phyloP scores from a whole-genome alignment of 208 protist genomes.

The Angomonas desouzai region DNA sequence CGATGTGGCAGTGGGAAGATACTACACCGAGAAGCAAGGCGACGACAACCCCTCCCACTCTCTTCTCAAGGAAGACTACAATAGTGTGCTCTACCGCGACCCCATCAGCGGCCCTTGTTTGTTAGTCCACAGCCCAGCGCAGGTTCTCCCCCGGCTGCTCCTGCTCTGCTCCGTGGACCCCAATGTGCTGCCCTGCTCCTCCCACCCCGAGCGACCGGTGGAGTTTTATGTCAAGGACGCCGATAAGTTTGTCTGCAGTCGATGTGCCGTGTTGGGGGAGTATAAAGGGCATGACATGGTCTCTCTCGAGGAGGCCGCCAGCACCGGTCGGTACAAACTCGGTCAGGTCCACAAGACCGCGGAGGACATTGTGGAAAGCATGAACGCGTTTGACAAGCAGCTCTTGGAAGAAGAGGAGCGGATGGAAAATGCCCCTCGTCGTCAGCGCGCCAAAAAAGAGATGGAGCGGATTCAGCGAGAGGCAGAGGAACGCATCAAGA shows the following conservation, averaged over 20 bases:
- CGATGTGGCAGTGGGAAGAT: conserved; percentile 57
- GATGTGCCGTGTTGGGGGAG: conserved; percentile 59
- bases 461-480: conserved; percentile 57
- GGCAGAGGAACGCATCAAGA: conserved; percentile 45
- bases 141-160: conserved; percentile 59
- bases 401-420: conserved; percentile 32
- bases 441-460: conserved; percentile 39
- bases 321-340: conserved; percentile 41
- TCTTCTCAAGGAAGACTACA: conserved; percentile 24
- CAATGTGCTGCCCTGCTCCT: conserved; percentile 43
- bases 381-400: conserved; percentile 40
- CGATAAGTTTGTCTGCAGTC: conserved; percentile 65
- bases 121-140: conserved; percentile 45
- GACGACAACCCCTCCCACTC: background rate
- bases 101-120: conserved; percentile 28
- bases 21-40: conserved; percentile 22
- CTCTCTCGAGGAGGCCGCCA: conserved; percentile 55
- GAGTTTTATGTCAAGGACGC: conserved; percentile 70
- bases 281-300: conserved; percentile 50
- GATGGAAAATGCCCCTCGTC: conserved; percentile 41
- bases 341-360: conserved; percentile 40
- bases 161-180: conserved; percentile 63
- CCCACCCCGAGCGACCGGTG: conserved; percentile 49
- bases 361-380: conserved; percentile 31
- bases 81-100: conserved; percentile 53